These are phyloP conservation scores for Saussurea involucrata DNA, from an alignment of 129 eudicot genomes.

Conservation along the genomic window DNA sequence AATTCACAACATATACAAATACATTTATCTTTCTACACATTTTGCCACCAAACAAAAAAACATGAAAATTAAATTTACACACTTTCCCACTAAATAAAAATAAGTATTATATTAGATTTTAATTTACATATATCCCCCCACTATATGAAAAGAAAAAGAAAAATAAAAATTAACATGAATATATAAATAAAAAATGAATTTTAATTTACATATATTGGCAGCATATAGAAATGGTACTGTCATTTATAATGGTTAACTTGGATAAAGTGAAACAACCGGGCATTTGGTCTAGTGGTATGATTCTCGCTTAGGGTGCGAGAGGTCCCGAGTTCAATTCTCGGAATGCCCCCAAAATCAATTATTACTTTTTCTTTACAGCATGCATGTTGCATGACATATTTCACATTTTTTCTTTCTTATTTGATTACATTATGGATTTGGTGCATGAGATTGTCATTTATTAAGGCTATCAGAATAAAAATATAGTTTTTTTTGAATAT, in stretches of 20 bases:
- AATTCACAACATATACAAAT: no score
- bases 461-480: no score
- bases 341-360: slow-evolving; percentile 53
- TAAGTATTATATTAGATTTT: no score
- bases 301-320: slow-evolving; percentile 99
- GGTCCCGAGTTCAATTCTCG: slow-evolving; percentile 99
- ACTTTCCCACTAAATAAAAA: not conserved
- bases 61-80: not conserved
- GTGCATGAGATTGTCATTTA: no score
- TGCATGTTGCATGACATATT: no score
- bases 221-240: no score
- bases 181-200: no score
- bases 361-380: no score
- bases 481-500: no score
- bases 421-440: no score
- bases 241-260: not conserved
- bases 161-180: no score
- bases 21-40: not conserved
- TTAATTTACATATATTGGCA: not conserved
- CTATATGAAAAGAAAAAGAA: not conserved
- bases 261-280: slow-evolving; percentile 30
- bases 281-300: slow-evolving; percentile 99
- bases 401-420: no score
- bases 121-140: not conserved
- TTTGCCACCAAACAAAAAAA: not conserved